Conservation (phyloP, 495 filamentous ascomycete species). For the Eremomyces bilateralis region DNA sequence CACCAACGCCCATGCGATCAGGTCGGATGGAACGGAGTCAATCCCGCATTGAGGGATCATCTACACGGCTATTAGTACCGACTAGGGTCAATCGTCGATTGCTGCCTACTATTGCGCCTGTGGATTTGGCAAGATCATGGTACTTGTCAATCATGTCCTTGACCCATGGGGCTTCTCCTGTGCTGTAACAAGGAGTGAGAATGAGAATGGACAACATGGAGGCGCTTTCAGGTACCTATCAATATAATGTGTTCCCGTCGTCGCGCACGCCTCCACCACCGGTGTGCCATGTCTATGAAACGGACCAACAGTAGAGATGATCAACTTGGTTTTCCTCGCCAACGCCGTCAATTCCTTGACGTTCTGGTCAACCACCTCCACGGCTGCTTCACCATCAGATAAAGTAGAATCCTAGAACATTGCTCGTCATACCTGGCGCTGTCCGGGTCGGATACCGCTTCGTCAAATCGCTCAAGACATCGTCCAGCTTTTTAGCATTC, state of each 20-base stretch:
- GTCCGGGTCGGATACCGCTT: conserved; percentile 41
- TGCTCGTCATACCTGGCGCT: conserved; percentile 30
- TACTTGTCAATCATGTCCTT: conserved; percentile 62
- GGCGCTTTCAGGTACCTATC: conserved; percentile 26
- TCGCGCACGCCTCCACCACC: conserved; percentile 62
- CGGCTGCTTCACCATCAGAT: too few species aligned
- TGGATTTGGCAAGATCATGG: conserved; percentile 47
- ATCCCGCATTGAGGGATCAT: conserved; percentile 73
- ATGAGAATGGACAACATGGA: conserved; percentile 1
- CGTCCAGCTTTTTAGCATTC: conserved; percentile 41
- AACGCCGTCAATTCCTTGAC: conserved; percentile 29
- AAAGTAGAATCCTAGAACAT: too few species aligned
- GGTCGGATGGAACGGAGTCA: conserved; percentile 69
- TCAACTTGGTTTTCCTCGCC: conserved; percentile 42
- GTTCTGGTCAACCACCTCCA: conserved; percentile 29
- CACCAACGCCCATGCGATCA: conserved; percentile 50
- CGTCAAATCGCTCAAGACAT: conserved; percentile 36
- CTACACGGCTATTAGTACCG: conserved; percentile 20
- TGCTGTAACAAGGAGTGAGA: conserved; percentile 24
- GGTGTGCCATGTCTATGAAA: conserved; percentile 50
- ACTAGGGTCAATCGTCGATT: too few species aligned
- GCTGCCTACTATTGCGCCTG: conserved; percentile 44
- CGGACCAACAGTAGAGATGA: conserved; percentile 65
- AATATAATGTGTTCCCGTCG: conserved; percentile 65
- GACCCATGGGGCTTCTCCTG: conserved; percentile 72